Percentiles rank a stretch among this genome's conserved stretches.
phyloP scores from a whole-genome alignment of 2,329 filamentous ascomycete genomes.

The Stachybotrys elegans region DNA sequence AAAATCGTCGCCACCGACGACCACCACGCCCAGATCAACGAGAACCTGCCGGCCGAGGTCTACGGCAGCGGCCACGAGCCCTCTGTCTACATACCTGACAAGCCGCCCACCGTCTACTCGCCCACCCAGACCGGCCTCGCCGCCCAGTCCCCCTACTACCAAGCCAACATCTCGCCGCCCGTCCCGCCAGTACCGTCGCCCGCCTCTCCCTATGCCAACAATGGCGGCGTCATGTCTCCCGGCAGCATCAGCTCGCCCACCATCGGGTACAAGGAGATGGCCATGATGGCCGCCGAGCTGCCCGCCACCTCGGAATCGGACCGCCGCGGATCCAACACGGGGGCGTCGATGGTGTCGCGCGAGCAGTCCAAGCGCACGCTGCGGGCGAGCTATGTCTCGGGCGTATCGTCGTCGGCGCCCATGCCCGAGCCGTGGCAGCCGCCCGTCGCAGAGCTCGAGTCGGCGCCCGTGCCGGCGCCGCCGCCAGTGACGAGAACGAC shows the following conservation, averaged over 20 bases:
- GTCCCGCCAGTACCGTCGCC: not conserved
- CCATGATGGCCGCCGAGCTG: not conserved
- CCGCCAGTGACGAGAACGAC: not conserved
- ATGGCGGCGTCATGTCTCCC: no score
- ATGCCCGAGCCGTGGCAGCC: not conserved
- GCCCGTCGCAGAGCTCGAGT: not conserved
- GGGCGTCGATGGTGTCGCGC: not conserved
- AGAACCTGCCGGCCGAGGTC: no score
- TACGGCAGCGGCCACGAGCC: not conserved
- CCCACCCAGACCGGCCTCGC: not conserved
- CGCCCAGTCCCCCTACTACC: not conserved
- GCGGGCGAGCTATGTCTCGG: not conserved
- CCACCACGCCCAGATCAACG: not conserved
- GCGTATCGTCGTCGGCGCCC: not conserved
- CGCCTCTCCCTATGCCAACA: no score
- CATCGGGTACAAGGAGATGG: not conserved
- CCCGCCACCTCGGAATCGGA: not conserved
- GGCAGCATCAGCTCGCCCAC: not conserved
- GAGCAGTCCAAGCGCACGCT: not conserved
- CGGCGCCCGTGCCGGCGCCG: no score
- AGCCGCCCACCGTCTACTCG: not conserved
- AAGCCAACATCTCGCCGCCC: not conserved
- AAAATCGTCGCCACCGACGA: not conserved
- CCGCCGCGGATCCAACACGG: not conserved
- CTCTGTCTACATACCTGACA: not conserved